Evolutionary conservation across 306 rosid species (phyloP).

Genomic region (Begonia peltatifolia): DNA sequence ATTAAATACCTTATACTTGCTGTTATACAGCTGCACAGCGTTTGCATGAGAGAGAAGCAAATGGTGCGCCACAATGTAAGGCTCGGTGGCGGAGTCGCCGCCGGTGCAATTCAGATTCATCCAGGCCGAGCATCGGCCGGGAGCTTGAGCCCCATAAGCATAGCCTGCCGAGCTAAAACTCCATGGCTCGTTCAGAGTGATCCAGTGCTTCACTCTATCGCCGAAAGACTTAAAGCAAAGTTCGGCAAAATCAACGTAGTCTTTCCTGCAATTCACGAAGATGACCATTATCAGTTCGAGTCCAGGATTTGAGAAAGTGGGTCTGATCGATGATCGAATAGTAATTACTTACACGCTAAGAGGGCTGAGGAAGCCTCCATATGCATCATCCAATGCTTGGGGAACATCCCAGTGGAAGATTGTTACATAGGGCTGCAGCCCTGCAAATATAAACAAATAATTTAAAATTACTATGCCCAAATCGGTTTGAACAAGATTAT

Average conservation of each 20-base stretch:
- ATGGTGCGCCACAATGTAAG: conserved; percentile 28
- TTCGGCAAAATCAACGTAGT: conserved; percentile 17
- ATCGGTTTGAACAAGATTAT: too few species aligned
- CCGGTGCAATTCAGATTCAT: conserved; percentile 17
- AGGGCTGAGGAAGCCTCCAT: conserved; percentile 32
- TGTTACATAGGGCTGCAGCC: conserved; percentile 38
- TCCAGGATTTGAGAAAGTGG: too few species aligned
- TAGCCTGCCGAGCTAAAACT: conserved; percentile 16
- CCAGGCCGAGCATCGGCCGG: conserved; percentile 29
- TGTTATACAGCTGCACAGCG: conserved; percentile 19
- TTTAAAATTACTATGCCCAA: too few species aligned
- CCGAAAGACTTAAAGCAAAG: conserved; percentile 27
- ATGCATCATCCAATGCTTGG: conserved; percentile 39
- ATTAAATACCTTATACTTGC: conserved; percentile 28
- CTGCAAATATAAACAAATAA: conserved; percentile 4
- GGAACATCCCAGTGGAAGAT: conserved; percentile 62
- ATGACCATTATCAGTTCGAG: too few species aligned
- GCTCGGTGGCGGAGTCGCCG: conserved; percentile 33
- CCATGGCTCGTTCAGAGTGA: conserved; percentile 29
- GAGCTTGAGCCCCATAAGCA: conserved; percentile 15
- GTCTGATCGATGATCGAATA: too few species aligned
- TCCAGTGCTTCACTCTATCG: conserved; percentile 29
- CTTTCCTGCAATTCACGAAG: conserved; percentile 4
- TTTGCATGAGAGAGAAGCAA: conserved; percentile 39
- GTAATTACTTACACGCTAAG: conserved; percentile 25